These are phyloP conservation scores for Trichophyton schoenleinii DNA, from an alignment of 2,329 filamentous ascomycete genomes.

Conservation along the genomic window DNA sequence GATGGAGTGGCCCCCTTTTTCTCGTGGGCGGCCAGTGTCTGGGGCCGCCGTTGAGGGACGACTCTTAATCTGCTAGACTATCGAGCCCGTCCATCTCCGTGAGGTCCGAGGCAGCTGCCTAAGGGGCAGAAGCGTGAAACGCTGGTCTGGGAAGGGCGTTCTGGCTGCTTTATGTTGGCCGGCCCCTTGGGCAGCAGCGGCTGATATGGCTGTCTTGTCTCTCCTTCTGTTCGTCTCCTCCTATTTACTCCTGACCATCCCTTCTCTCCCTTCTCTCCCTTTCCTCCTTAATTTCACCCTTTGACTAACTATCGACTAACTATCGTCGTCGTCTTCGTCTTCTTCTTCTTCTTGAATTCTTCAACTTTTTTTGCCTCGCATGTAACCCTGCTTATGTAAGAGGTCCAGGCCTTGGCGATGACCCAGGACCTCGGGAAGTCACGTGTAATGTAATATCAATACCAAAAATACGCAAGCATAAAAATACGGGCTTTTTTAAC, in stretches of 20 bases:
- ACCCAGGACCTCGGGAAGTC: background rate
- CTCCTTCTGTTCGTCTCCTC: too few species aligned
- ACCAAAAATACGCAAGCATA: background rate
- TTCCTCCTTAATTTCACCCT: too few species aligned
- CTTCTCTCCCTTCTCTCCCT: too few species aligned
- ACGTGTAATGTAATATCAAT: background rate
- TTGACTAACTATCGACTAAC: too few species aligned
- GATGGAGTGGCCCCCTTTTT: background rate
- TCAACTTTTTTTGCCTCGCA: background rate
- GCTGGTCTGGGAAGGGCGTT: background rate
- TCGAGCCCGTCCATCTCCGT: too few species aligned
- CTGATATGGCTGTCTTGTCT: too few species aligned
- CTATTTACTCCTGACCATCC: too few species aligned
- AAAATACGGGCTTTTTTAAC: background rate
- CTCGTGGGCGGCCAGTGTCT: background rate
- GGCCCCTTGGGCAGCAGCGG: background rate
- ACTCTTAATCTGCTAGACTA: too few species aligned
- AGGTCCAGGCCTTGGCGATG: background rate
- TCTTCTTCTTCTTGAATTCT: background rate
- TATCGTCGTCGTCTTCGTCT: too few species aligned
- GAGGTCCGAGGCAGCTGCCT: too few species aligned
- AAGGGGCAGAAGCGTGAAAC: background rate
- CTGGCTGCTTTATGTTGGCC: too few species aligned
- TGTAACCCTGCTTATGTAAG: background rate
- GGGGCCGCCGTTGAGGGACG: background rate